phyloP scores from a whole-genome alignment of 768 basidiomycete species.

The Antrodiella citrinella region DNA sequence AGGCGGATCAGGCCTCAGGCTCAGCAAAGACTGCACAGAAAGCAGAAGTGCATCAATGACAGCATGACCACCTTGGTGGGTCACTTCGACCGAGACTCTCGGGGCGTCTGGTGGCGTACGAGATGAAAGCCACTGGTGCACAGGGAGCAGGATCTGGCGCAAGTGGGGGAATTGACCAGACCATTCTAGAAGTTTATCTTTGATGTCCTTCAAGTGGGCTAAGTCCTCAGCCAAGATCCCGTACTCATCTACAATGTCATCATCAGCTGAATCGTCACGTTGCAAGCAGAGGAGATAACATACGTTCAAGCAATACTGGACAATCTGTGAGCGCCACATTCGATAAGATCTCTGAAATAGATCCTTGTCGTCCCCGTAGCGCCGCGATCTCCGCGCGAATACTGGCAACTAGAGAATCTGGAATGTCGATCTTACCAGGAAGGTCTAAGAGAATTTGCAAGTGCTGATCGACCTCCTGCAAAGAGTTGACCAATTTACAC shows the following conservation, averaged over 20 bases:
- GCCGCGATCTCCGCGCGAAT: neutral
- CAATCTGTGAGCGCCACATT: neutral
- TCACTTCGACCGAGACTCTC: neutral
- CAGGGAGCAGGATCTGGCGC: constrained; percentile 25
- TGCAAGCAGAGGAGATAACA: neutral
- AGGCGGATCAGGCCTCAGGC: constrained; percentile 24
- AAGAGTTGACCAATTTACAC: neutral
- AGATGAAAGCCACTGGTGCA: constrained; percentile 22
- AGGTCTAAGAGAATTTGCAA: constrained; percentile 1
- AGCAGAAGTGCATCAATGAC: constrained; percentile 61
- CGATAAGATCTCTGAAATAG: neutral
- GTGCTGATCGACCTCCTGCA: constrained; percentile 2
- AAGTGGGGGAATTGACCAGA: constrained; percentile 3
- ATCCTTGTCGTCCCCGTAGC: neutral
- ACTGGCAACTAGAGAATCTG: neutral
- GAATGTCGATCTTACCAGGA: neutral
- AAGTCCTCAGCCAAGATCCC: neutral
- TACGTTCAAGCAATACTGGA: constrained; percentile 5
- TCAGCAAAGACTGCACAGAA: constrained; percentile 52
- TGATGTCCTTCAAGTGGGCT: neutral
- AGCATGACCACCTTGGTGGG: neutral
- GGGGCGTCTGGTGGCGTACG: neutral
- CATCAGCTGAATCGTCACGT: too few species aligned
- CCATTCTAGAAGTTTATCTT: neutral
- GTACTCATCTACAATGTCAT: constrained; percentile 5